These are phyloP conservation scores for Fusarium staphyleae DNA, from an alignment of 2,329 filamentous ascomycete species.

Conservation along the genomic window DNA sequence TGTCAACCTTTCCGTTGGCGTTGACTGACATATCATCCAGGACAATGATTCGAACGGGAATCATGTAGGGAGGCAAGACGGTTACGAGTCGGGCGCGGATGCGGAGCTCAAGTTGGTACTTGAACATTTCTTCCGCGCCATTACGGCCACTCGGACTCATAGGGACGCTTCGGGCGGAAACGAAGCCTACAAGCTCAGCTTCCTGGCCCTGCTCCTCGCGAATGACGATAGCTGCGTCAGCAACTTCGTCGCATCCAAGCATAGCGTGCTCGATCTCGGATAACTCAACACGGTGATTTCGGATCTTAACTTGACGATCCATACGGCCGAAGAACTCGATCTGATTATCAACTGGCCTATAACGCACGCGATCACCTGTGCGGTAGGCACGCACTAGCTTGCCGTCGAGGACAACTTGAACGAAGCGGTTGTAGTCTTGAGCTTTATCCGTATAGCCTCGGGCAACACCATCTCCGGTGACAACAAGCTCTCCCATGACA, in stretches of 20 bases:
- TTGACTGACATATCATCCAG: slow-evolving; percentile 40
- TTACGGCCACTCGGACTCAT: too few species aligned
- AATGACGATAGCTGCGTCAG: slow-evolving; percentile 10
- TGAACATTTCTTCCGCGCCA: too few species aligned
- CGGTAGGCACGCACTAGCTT: slow-evolving; percentile 20
- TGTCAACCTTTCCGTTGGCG: slow-evolving; percentile 38
- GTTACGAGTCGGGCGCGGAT: too few species aligned
- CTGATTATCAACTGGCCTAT: slow-evolving; percentile 16
- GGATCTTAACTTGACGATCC: slow-evolving; percentile 39
- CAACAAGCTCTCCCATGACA: slow-evolving; percentile 38
- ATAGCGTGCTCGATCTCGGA: slow-evolving; percentile 3
- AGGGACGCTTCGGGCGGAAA: too few species aligned
- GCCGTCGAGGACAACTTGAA: slow-evolving; percentile 2
- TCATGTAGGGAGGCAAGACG: slow-evolving; percentile 39
- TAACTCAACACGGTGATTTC: slow-evolving; percentile 39
- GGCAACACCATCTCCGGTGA: slow-evolving; percentile 32
- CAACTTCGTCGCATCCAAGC: background rate
- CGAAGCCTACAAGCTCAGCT: too few species aligned
- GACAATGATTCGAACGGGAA: slow-evolving; percentile 32
- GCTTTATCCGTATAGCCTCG: slow-evolving; percentile 24
- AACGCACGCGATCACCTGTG: slow-evolving; percentile 34
- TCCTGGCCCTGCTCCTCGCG: slow-evolving; percentile 3
- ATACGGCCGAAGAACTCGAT: slow-evolving; percentile 39
- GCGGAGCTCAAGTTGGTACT: too few species aligned
- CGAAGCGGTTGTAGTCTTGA: slow-evolving; percentile 20